Base-by-base conservation (phyloP, 176 grass and related monocot genomes). In the Calamus simplicifolius region DNA sequence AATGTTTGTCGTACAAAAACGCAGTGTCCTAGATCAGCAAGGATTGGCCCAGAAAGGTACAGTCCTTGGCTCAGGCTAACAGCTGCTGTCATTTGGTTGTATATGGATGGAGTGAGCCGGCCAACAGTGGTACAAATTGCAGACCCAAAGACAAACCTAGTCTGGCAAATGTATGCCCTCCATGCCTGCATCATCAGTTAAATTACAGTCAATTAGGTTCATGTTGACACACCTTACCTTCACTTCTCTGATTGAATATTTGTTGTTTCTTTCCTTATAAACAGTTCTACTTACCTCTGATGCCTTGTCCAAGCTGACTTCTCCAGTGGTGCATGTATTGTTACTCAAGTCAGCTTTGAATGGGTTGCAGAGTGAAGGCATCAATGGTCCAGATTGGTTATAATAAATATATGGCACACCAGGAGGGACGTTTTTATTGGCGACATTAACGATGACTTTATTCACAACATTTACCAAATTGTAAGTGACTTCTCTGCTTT, bases 381-480 rank as follows among this genome's bases (percentile, higher is more conserved):
- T 89, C 17, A 68, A 64, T 0, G 84, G 93, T 0, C 93, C 93
- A 5, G 93, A 98, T 62, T 98, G 93, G 62, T 98, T 98, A 67
- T 78, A 92, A 56, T 91, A 98, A 64, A 43, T 78, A 78, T 43
- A 0, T 52, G 57, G 23, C 18, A 80, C 15, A 0, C 25, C 35
- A 6, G 84, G 76, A 18, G 87, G 84, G 76, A 85, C 81, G 66
- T 98, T 64, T 5, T 55, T 18, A 66, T 98, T 98, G 16, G 87
- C 85, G 69, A 98, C 80, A 67, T 98, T 98, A 69, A 58, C 60
- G 61, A 98, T 80, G 62, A 98, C 93, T 63, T 85, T 72, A 75
- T 98, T 98, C 3, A 98, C 87, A 1, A 92, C 73, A 25, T 66
- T 75, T 21, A 98, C 93, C 66, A 98, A 72, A 73, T 92, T 81